Conservation (phyloP, 257 asterid genomes). For the Prunella vulgaris region DNA sequence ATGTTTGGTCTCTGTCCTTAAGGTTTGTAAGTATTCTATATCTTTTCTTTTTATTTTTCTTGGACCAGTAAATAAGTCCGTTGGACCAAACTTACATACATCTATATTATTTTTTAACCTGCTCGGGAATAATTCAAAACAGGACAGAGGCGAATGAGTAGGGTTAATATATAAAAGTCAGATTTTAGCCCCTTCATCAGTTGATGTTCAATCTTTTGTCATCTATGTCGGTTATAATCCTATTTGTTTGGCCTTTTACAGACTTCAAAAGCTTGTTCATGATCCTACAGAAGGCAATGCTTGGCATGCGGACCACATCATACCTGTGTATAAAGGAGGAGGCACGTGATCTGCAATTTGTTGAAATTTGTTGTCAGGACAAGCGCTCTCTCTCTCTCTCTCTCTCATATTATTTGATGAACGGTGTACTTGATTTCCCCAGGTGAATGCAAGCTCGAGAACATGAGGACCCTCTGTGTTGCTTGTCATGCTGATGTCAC, state of each 20-base stretch:
- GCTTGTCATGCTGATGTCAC: conserved; percentile 95
- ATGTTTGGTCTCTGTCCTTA: not conserved
- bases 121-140: conserved; percentile 17
- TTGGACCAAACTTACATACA: not conserved
- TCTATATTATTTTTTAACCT: conserved; percentile 1
- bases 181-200: not conserved
- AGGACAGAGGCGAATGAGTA: not conserved
- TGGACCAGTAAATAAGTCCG: not conserved
- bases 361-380: not conserved
- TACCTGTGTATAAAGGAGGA: conserved; percentile 91
- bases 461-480: conserved; percentile 95
- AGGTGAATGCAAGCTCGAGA: conserved; percentile 97
- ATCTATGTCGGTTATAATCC: not conserved
- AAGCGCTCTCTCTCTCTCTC: not conserved
- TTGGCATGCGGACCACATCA: conserved; percentile 98
- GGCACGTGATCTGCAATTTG: conserved; percentile 37
- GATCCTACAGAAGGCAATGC: conserved; percentile 89
- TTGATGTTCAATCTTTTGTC: conserved; percentile 3
- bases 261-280: conserved; percentile 65
- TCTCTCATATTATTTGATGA: not conserved
- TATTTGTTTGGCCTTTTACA: conserved; percentile 33
- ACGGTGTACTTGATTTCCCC: conserved; percentile 22
- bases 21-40: too few relatives aligned
- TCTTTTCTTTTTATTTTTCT: not conserved
- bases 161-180: not conserved